Evolutionary conservation across 805 yeast genomes (phyloP), one percentile per base, ranked within the genome.

Genomic region (Sporopachydermia quercuum): DNA sequence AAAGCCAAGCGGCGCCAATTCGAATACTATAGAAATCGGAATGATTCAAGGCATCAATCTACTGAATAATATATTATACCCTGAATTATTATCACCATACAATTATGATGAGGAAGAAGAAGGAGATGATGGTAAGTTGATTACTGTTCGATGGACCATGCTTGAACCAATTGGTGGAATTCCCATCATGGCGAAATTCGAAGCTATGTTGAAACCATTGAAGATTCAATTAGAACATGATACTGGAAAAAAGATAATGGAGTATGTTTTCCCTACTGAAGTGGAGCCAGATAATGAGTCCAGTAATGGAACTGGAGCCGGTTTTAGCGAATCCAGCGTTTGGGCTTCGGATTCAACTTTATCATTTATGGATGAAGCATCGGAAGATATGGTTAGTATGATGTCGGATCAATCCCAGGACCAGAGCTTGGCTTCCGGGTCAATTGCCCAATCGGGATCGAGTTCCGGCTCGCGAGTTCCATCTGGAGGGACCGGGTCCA

Each of bases 111-210:
- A 42, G 36, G 51, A 44, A 4, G 45, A 39, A 16, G 44, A 40
- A 27, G 49, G 47, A 13, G 47, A 40, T 15, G 48, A 41, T 5
- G 47, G 50, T n/a, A 50, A 52, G 36, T 55, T 72, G 44, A 54
- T 78, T 4, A 56, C 58, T 4, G 56, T 76, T 2, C 52, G 59
- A 6, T 87, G 97, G 97, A 70, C 74, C n/a, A 72, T 81, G 76
- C 71, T 79, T 39, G 74, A 71, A 40, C 85, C 94, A 0, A 79
- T 89, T 41, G 97, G 96, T 19, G 97, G 97, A 6, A 85, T 87
- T 39, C 71, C 81, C n/a, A 76, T 87, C 16, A 65, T 87, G 59
- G 76, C 74, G 43, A 61, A 68, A 39, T 76, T 84, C 16, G 71
- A 71, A 30, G 63, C 83, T 15, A 56, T 60, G 1, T 55, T 84